phyloP scores from a whole-genome alignment of 495 filamentous ascomycete species.

The Xylaria sp. region DNA sequence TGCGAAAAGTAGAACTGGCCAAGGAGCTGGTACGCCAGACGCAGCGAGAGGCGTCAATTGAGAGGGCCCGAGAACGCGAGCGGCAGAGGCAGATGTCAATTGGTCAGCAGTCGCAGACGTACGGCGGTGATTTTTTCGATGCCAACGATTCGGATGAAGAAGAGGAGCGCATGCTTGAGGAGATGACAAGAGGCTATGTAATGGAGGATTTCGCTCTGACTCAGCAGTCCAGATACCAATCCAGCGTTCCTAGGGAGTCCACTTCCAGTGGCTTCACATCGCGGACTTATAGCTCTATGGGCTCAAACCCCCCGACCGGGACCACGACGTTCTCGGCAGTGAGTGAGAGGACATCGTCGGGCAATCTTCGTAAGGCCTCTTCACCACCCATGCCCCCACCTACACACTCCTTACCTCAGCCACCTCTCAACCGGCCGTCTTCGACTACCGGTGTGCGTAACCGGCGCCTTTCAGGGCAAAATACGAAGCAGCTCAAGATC shows the following conservation, averaged over 20 bases:
- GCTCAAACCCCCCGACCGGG: constrained; percentile 77
- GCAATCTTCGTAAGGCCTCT: constrained; percentile 39
- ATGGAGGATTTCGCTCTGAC: constrained; percentile 85
- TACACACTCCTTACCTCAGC: constrained; percentile 48
- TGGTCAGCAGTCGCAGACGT: constrained; percentile 34
- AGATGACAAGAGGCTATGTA: constrained; percentile 86
- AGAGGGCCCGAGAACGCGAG: constrained; percentile 63
- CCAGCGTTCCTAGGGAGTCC: constrained; percentile 83
- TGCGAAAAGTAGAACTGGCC: constrained; percentile 76
- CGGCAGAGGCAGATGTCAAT: constrained; percentile 48
- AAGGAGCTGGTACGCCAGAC: constrained; percentile 81
- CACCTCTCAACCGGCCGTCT: constrained; percentile 47
- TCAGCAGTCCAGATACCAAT: constrained; percentile 41
- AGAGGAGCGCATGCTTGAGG: constrained; percentile 89
- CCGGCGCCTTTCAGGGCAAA: constrained; percentile 81
- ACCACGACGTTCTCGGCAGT: constrained; percentile 78
- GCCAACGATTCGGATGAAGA: constrained; percentile 88
- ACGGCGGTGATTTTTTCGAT: constrained; percentile 57
- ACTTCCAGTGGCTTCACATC: constrained; percentile 85
- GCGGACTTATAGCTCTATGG: constrained; percentile 83
- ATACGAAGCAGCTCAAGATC: constrained; percentile 84
- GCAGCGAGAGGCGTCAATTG: constrained; percentile 72
- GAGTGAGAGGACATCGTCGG: constrained; percentile 63
- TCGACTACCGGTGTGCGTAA: constrained; percentile 70
- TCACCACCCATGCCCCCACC: constrained; percentile 52